Percentiles rank a stretch among this genome's conserved stretches.
phyloP scores from a whole-genome alignment of 1,284 basidiomycete species.

The Tremellales sp. region DNA sequence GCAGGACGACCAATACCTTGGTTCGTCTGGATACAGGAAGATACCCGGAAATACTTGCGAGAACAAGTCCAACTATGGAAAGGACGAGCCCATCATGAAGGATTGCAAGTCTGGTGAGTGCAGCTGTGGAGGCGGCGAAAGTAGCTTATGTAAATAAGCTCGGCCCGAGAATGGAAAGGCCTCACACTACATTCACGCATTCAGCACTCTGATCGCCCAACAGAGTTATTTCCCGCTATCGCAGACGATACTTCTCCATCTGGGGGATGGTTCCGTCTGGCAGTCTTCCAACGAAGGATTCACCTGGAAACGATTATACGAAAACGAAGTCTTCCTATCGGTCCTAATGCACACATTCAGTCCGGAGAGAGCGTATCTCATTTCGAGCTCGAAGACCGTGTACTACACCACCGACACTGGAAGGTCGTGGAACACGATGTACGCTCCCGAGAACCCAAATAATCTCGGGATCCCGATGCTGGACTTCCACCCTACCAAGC shows the following conservation, averaged over 20 bases:
- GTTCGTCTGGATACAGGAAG: constrained; percentile 85
- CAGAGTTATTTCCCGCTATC: constrained; percentile 62
- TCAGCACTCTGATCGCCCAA: constrained; percentile 66
- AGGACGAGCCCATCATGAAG: constrained; percentile 69
- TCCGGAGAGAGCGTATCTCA: constrained; percentile 79
- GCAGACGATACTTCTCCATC: constrained; percentile 77
- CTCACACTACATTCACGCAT: constrained; percentile 67
- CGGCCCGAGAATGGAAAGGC: constrained; percentile 69
- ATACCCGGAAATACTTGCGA: constrained; percentile 92
- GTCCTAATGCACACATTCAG: constrained; percentile 82
- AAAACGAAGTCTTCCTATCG: constrained; percentile 65
- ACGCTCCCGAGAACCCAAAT: constrained; percentile 70
- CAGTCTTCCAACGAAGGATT: constrained; percentile 94
- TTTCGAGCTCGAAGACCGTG: constrained; percentile 64
- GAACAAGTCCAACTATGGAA: constrained; percentile 51
- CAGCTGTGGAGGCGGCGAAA: neutral
- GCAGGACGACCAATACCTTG: constrained; percentile 65
- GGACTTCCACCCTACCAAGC: constrained; percentile 76
- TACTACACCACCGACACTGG: constrained; percentile 84
- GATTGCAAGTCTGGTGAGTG: constrained; percentile 65
- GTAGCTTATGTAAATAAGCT: constrained; percentile 52
- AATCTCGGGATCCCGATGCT: constrained; percentile 70
- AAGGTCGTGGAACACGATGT: constrained; percentile 62
- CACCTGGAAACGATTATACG: constrained; percentile 69
- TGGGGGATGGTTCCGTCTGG: constrained; percentile 75